Conservation (phyloP, 257 asterid genomes). For the Leptodermis oblonga region DNA sequence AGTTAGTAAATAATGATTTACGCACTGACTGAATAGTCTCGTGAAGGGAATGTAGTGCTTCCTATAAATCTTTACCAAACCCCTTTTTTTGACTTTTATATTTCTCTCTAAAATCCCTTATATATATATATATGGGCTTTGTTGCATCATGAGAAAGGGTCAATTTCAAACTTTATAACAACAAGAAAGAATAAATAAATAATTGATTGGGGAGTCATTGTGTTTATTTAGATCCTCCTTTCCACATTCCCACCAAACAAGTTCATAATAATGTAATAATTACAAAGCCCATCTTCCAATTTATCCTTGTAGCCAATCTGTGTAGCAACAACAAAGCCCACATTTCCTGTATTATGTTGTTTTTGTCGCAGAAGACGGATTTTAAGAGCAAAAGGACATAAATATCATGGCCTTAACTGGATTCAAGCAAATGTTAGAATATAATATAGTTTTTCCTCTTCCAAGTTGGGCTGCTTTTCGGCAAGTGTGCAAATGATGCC, state of each 20-base stretch:
- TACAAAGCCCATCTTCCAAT: not conserved
- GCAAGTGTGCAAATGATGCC: constrained; percentile 6
- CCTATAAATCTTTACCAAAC: no score
- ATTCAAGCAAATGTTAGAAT: not conserved
- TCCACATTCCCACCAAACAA: not conserved
- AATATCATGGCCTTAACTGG: not conserved
- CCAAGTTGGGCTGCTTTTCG: constrained; percentile 7
- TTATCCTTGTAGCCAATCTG: not conserved
- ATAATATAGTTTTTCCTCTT: not conserved
- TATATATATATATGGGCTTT: no score
- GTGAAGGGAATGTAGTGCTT: no score
- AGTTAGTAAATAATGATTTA: no score
- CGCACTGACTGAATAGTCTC: no score
- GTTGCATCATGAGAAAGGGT: not conserved
- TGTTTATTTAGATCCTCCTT: not conserved
- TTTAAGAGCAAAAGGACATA: not conserved
- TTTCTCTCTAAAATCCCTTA: no score
- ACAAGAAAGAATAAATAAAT: not conserved
- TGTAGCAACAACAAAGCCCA: constrained; percentile 6
- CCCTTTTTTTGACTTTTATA: no score
- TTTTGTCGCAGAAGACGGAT: constrained; percentile 10
- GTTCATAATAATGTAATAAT: not conserved
- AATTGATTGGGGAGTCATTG: not conserved
- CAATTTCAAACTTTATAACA: not conserved
- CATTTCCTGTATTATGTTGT: constrained; percentile 4